Evolutionary conservation across 2,329 filamentous ascomycete genomes (phyloP).

Genomic region (Graphilbum fragrans): DNA sequence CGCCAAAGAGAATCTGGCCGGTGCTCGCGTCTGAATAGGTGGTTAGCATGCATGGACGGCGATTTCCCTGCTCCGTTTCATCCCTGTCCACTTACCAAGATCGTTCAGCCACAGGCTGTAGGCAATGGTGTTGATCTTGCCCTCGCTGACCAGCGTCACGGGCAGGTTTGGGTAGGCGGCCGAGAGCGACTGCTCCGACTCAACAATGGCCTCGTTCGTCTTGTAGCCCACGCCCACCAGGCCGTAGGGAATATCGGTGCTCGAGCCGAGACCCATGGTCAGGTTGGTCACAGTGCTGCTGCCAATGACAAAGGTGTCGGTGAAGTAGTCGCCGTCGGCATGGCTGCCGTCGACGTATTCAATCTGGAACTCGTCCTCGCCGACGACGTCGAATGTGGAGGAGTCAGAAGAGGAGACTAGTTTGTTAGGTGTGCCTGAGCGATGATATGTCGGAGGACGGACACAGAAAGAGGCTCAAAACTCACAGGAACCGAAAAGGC

Average conservation of each 20-base stretch:
- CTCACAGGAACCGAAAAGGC: conserved; percentile 15
- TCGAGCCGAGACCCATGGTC: conserved; percentile 44
- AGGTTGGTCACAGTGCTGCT: conserved; percentile 37
- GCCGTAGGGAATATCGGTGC: conserved; percentile 44
- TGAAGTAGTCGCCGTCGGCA: conserved; percentile 45
- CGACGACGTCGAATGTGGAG: conserved; percentile 30
- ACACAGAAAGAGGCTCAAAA: background rate
- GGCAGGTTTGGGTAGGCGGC: conserved; percentile 47
- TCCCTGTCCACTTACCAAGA: conserved; percentile 18
- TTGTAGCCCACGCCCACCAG: conserved; percentile 50
- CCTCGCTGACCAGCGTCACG: conserved; percentile 48
- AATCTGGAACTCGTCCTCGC: conserved; percentile 38
- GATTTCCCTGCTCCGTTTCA: background rate
- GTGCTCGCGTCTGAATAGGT: conserved; percentile 36
- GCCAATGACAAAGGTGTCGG: conserved; percentile 43
- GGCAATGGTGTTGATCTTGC: conserved; percentile 51
- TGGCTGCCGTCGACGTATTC: conserved; percentile 49
- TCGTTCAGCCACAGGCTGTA: conserved; percentile 62
- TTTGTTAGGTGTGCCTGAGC: background rate
- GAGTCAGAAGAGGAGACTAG: conserved; percentile 35
- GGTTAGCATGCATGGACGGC: no score
- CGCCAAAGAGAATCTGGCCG: conserved; percentile 67
- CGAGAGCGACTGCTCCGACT: conserved; percentile 12
- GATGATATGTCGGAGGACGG: background rate
- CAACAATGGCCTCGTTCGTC: conserved; percentile 36